phyloP scores from a whole-genome alignment of 345 rosid genomes.

The Adansonia digitata region DNA sequence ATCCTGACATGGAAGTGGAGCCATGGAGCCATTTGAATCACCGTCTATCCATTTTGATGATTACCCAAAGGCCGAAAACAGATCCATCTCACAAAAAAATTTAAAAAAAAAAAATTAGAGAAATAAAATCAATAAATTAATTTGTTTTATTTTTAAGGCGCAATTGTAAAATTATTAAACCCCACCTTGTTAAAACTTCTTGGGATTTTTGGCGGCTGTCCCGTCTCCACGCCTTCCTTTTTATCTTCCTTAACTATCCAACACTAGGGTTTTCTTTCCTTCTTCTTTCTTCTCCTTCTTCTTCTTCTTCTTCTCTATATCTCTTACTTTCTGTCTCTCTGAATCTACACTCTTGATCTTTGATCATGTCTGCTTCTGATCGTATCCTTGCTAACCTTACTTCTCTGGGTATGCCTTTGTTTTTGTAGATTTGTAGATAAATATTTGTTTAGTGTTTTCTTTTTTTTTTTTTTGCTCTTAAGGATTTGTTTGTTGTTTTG shows the following conservation, averaged over 20 bases:
- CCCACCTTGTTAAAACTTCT: slow-evolving; percentile 15
- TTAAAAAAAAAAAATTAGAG: neutral
- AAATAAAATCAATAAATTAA: too few species aligned
- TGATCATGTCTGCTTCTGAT: slow-evolving; percentile 50
- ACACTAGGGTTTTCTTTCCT: slow-evolving; percentile 33
- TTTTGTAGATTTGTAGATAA: neutral
- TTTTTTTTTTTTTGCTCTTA: neutral
- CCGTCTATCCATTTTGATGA: neutral
- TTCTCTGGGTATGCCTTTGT: slow-evolving; percentile 39
- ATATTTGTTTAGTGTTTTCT: neutral
- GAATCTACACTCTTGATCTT: slow-evolving; percentile 20
- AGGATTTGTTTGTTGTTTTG: neutral
- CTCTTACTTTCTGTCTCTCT: slow-evolving; percentile 16
- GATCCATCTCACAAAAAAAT: neutral
- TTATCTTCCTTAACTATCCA: neutral
- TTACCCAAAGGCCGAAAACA: neutral
- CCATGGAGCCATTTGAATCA: slow-evolving; percentile 13
- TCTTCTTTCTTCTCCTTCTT: neutral
- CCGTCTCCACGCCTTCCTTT: slow-evolving; percentile 24
- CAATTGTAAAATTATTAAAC: slow-evolving; percentile 23
- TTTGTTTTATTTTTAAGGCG: too few species aligned
- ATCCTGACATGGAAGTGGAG: neutral
- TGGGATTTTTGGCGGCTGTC: slow-evolving; percentile 43
- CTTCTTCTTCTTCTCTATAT: too few species aligned
- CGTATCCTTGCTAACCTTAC: slow-evolving; percentile 44